phyloP scores from a whole-genome alignment of 345 rosid genomes.

The Murraya koenigii region DNA sequence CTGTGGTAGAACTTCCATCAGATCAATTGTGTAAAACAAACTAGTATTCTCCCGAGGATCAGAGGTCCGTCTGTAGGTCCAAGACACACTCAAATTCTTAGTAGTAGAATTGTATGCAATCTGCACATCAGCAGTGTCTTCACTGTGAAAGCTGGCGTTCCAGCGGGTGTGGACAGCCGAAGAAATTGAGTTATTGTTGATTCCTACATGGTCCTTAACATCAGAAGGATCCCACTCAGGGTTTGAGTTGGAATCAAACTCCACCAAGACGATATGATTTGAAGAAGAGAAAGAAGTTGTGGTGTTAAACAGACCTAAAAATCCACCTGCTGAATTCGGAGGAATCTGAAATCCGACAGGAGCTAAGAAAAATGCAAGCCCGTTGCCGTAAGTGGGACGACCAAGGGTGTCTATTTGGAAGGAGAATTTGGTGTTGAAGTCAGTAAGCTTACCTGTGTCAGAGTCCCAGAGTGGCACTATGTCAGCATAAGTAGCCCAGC shows the following conservation, averaged over 20 bases:
- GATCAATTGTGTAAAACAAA: constrained; percentile 30
- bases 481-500: constrained; percentile 22
- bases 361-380: constrained; percentile 33
- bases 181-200: constrained; percentile 35
- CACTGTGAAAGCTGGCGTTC: constrained; percentile 39
- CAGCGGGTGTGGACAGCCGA: constrained; percentile 29
- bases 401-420: constrained; percentile 10
- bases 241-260: constrained; percentile 28
- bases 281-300: not conserved
- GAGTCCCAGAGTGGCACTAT: constrained; percentile 27
- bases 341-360: constrained; percentile 26
- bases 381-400: constrained; percentile 8
- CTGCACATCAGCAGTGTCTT: constrained; percentile 25
- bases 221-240: constrained; percentile 23
- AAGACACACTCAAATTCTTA: constrained; percentile 31
- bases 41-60: constrained; percentile 20
- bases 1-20: constrained; percentile 27
- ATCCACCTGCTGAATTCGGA: constrained; percentile 24
- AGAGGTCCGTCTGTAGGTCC: constrained; percentile 22
- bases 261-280: constrained; percentile 18
- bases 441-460: constrained; percentile 2
- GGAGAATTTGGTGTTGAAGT: constrained; percentile 30
- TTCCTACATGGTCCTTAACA: constrained; percentile 37
- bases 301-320: constrained; percentile 27
- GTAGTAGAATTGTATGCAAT: constrained; percentile 33